Percentiles rank a stretch among this genome's conserved stretches.
These are phyloP conservation scores for Picocystis sp. DNA, from an alignment of 163 green algal species.

Conservation along the genomic window DNA sequence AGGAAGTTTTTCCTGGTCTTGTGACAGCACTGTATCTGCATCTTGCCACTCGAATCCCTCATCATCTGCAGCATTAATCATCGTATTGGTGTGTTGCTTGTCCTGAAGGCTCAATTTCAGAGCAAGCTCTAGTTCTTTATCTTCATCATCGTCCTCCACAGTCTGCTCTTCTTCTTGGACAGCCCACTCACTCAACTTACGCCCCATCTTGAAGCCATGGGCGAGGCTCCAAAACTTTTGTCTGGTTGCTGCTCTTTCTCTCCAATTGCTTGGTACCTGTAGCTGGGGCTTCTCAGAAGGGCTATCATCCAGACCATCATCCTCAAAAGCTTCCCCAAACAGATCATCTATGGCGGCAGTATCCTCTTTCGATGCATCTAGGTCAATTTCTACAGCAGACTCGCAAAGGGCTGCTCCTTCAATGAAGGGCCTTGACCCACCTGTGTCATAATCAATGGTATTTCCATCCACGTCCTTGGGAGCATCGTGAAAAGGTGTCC, in stretches of 20 bases:
- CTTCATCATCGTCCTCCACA: conserved; percentile 8
- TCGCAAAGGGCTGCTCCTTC: background rate
- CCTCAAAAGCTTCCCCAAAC: background rate
- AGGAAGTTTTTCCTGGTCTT: too few species aligned
- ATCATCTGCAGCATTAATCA: conserved; percentile 2
- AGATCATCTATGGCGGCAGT: background rate
- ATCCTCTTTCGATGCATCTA: too few species aligned
- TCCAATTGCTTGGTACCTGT: conserved; percentile 25
- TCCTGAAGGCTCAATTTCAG: conserved; percentile 4
- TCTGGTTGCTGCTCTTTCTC: conserved; percentile 35
- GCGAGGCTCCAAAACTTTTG: conserved; percentile 64
- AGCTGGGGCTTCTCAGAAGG: background rate
- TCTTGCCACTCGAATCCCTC: conserved; percentile 20
- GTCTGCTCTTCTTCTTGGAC: conserved; percentile 6
- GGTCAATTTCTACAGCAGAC: background rate
- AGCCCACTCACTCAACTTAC: conserved; percentile 68
- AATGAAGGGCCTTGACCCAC: conserved; percentile 43
- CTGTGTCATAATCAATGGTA: conserved; percentile 9
- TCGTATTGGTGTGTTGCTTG: conserved; percentile 8
- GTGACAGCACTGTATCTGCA: background rate
- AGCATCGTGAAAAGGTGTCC: too few species aligned
- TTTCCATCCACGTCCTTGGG: too few species aligned
- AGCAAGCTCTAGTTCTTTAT: background rate
- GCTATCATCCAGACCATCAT: background rate
- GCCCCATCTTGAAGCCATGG: conserved; percentile 62